These are phyloP conservation scores for Trichophyton benhamiae DNA, from an alignment of 2,329 filamentous ascomycete species.

Conservation along the genomic window DNA sequence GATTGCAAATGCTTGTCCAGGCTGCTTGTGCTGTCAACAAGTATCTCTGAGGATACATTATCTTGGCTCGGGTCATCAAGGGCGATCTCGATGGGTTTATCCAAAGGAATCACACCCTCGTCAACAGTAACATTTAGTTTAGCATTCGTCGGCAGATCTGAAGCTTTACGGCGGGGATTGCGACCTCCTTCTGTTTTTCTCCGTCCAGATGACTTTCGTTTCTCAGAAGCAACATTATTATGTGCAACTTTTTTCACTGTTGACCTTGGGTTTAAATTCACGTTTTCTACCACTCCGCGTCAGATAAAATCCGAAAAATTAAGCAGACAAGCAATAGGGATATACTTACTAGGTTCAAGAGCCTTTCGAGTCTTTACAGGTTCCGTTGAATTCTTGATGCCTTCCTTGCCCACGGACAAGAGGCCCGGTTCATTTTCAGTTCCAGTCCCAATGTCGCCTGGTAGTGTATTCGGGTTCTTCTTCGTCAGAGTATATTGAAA, in stretches of 20 bases:
- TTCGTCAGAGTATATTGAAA: constrained; percentile 37
- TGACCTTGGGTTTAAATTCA: constrained; percentile 35
- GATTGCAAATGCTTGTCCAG: not conserved
- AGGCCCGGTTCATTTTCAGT: constrained; percentile 6
- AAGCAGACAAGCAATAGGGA: not conserved
- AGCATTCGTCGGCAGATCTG: not conserved
- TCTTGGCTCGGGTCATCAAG: not conserved
- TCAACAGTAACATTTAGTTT: not conserved
- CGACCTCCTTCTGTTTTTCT: not conserved
- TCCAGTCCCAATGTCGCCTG: not conserved
- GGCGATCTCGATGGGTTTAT: not conserved
- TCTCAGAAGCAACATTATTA: not conserved
- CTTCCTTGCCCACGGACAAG: not conserved
- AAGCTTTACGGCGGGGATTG: not conserved
- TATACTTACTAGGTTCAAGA: constrained; percentile 33
- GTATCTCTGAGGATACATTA: not conserved
- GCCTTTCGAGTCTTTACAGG: constrained; percentile 9
- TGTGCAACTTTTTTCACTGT: constrained; percentile 19
- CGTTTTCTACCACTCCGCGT: constrained; percentile 30
- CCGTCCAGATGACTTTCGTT: not conserved
- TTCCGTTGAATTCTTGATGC: constrained; percentile 9
- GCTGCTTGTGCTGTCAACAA: not conserved
- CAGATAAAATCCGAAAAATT: not conserved
- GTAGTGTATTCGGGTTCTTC: not conserved
- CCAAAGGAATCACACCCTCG: not conserved